A percentile compares a stretch with the other conserved stretches of the same genome.
Evolutionary conservation across 2,329 filamentous ascomycete species (phyloP).

Genomic region (Diaporthe eres): DNA sequence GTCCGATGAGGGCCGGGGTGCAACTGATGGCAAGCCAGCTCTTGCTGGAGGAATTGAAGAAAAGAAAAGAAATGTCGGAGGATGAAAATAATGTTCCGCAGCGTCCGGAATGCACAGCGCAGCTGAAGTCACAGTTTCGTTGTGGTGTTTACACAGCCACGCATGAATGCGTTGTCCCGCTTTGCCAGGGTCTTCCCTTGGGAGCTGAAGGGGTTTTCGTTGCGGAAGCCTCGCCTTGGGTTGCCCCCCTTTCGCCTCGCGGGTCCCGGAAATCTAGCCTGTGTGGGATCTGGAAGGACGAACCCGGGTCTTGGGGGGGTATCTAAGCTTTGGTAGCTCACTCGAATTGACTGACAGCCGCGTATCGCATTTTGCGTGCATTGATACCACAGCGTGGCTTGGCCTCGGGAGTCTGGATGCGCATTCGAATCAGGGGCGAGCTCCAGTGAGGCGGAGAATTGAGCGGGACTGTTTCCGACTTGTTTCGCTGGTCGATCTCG

Average conservation of each 20-base stretch:
- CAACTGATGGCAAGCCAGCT: background rate
- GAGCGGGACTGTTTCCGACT: constrained; percentile 19
- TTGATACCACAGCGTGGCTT: constrained; percentile 7
- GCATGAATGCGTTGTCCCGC: constrained; percentile 30
- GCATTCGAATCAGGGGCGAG: constrained; percentile 17
- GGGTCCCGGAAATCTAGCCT: constrained; percentile 7
- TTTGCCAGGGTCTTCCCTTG: constrained; percentile 23
- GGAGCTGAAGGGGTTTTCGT: constrained; percentile 2
- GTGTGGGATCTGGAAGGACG: constrained; percentile 14
- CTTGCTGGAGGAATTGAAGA: background rate
- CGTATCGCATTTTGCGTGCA: constrained; percentile 13
- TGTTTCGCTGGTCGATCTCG: constrained; percentile 36
- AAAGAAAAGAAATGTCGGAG: background rate
- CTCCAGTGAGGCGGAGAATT: constrained; percentile 25
- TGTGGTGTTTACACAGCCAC: constrained; percentile 22
- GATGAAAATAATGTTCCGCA: background rate
- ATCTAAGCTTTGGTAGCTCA: constrained; percentile 9
- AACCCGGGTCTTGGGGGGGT: background rate
- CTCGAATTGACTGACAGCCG: background rate
- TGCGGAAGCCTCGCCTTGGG: constrained; percentile 13
- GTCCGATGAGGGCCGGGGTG: background rate
- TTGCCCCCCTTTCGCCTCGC: constrained; percentile 6
- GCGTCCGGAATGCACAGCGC: background rate
- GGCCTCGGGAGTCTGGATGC: background rate
- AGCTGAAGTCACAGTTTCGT: background rate